Evolutionary conservation across 192 early-diverging fungal species (phyloP), one percentile per base, ranked within the genome.

Genomic region (Rhizophlyctis rosea): DNA sequence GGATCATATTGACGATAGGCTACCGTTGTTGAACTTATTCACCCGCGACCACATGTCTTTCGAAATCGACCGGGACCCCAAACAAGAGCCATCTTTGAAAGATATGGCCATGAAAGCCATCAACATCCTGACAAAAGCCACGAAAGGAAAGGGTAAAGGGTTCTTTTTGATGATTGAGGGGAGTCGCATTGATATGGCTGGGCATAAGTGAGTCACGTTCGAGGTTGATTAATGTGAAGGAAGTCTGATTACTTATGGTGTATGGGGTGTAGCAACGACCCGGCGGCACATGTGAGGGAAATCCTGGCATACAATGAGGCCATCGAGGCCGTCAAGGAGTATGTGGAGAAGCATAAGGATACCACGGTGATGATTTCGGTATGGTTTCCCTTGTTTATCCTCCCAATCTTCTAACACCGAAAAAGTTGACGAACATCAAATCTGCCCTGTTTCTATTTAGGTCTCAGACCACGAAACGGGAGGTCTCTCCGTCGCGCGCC

Each of bases 151-250:
- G 50, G 63, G 76, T 0, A 70, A 64, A 36, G 94, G 96, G 3
- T 99, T 97, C 75, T 94, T 97, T 69, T 74, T 99, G 68, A 92
- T 99, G 91, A 88, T 98, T 62, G 96, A 98, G 78, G 92, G 96
- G 32, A 91, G 88, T 59, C 76, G 93, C 47, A 98, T 98, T 61
- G 91, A 99, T 69, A 95, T 97, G 94, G 96, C 91, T 0, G 96
- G 90, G 3, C 96, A 99, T 67, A 70, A 34, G 39, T 44, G 18
- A 44, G 39, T 44, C 9, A 13, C 39, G 7, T 13, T 44, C 9
- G 39, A 44, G 39, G n/a, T n/a, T n/a, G n/a, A n/a, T n/a, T n/a
- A n/a, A n/a, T n/a, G n/a, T n/a, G n/a, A n/a, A n/a, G n/a, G n/a
- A n/a, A n/a, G n/a, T n/a, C n/a, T n/a, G n/a, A n/a, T n/a, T n/a